These are phyloP conservation scores for Boletus rubroflammeus DNA, from an alignment of 768 basidiomycete species.

Conservation along the genomic window DNA sequence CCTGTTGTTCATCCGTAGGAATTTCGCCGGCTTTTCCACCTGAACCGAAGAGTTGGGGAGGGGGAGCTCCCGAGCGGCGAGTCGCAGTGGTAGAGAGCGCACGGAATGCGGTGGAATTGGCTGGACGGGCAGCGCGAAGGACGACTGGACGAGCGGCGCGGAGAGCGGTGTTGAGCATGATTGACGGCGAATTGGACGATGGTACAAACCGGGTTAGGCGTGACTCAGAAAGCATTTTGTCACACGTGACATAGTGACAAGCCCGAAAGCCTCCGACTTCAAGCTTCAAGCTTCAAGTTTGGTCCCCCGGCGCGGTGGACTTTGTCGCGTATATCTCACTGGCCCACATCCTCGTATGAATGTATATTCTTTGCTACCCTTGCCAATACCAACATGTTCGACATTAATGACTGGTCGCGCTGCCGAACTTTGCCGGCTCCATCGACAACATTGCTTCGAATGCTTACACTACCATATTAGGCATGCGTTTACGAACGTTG, in stretches of 20 bases:
- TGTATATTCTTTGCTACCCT: not conserved
- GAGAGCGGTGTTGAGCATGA: slow-evolving; percentile 28
- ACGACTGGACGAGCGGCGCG: slow-evolving; percentile 28
- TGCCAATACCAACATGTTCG: not conserved
- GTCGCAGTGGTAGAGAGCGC: slow-evolving; percentile 56
- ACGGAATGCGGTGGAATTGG: slow-evolving; percentile 38
- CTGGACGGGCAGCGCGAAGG: slow-evolving; percentile 18
- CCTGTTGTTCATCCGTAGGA: slow-evolving; percentile 83
- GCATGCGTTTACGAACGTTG: slow-evolving; percentile 33
- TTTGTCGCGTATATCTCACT: too few species aligned
- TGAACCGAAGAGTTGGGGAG: slow-evolving; percentile 65
- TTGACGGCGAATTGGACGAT: slow-evolving; percentile 9
- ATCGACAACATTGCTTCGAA: not conserved
- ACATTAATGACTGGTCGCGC: not conserved
- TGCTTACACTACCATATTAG: slow-evolving; percentile 18
- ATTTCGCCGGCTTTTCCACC: slow-evolving; percentile 73
- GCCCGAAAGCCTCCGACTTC: not conserved
- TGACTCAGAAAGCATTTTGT: slow-evolving; percentile 25
- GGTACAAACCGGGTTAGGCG: slow-evolving; percentile 27
- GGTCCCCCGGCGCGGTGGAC: too few species aligned
- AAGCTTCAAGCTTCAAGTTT: too few species aligned
- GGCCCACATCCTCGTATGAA: not conserved
- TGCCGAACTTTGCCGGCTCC: not conserved
- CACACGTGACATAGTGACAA: slow-evolving; percentile 23
- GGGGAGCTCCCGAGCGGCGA: slow-evolving; percentile 54